Evolutionary conservation across 1,284 basidiomycete genomes (phyloP), one percentile per base, ranked within the genome.

Genomic region (Puccinia polysora): DNA sequence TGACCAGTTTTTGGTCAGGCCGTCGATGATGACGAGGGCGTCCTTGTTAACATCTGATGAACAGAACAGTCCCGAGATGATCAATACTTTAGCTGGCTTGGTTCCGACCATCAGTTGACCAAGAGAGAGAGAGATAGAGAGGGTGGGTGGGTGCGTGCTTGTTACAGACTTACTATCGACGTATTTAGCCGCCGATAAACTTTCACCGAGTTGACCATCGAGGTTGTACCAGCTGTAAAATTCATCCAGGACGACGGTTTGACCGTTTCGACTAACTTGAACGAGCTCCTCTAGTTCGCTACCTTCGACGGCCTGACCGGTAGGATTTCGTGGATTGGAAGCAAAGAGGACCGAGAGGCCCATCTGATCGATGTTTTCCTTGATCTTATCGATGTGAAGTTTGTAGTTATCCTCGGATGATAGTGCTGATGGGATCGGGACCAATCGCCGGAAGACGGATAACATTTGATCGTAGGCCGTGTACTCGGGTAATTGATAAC

Each of bases 261-360:
- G 89, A 4, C 82, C 81, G 83, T 85, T 77, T 86, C 88, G 75
- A 49, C 86, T 84, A 43, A 93, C 82, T 6, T 83, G 78, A 6
- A 94, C 91, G 12, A 97, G 85, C 58, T 88, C 85, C 76, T 88
- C 85, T 71, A 97, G 84, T 15, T 94, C 89, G 15, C 89, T 83
- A 15, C 89, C 91, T 75, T 81, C 80, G 63, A 87, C 85, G 56
- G 84, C 82, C 76, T 93, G 91, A 10, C 93, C 92, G 0, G 93
- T 96, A 0, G 93, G 91, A 78, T 94, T 94, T 73, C 91, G 86
- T 14, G 91, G 91, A 80, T 96, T 97, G 20, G 89, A 91, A 0
- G 90, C 88, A 67, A 97, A 84, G 73, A 96, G 85, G 50, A 94
- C 91, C 15, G 88, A 86, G 25, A 96, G 82, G 38, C 89, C 92